Percentiles rank a stretch among this genome's conserved stretches.
These are phyloP conservation scores for Hypoxylon sp. DNA, from an alignment of 2,329 filamentous ascomycete species.

Conservation along the genomic window DNA sequence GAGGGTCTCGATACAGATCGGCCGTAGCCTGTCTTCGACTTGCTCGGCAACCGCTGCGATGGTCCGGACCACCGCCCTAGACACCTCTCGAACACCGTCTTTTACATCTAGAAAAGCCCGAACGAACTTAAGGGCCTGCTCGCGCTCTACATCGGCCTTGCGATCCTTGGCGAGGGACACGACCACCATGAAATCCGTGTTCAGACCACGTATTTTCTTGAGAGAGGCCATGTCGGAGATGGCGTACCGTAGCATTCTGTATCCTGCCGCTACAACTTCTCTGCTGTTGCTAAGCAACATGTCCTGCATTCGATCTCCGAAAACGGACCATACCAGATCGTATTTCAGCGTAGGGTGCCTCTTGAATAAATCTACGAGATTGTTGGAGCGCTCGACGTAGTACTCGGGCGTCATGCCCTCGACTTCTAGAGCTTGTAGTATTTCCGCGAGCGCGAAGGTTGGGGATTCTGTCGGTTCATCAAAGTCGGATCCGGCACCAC, in stretches of 20 bases:
- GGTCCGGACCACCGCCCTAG: conserved; percentile 87
- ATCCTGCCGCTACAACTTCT: conserved; percentile 95
- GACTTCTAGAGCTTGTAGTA: conserved; percentile 88
- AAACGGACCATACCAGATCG: conserved; percentile 95
- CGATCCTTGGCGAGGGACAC: conserved; percentile 94
- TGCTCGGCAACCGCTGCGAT: conserved; percentile 93
- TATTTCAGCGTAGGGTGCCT: conserved; percentile 94
- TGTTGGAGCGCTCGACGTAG: conserved; percentile 94
- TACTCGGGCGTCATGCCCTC: conserved; percentile 93
- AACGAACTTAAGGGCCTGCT: conserved; percentile 97
- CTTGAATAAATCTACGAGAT: conserved; percentile 95
- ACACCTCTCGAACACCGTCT: conserved; percentile 89
- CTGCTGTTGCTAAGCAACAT: conserved; percentile 97
- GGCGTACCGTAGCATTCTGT: conserved; percentile 92
- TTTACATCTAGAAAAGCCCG: conserved; percentile 96
- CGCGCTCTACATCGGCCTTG: conserved; percentile 96
- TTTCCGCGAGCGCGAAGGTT: conserved; percentile 90
- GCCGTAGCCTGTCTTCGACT: conserved; percentile 84
- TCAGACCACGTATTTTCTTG: conserved; percentile 86
- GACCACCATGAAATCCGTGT: conserved; percentile 94
- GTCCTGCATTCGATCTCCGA: conserved; percentile 92
- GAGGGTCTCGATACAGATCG: conserved; percentile 93
- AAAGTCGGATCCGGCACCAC: conserved; percentile 71
- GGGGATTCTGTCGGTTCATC: conserved; percentile 86
- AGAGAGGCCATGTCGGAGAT: conserved; percentile 93